Conservation (phyloP, 805 yeast genomes). For the Candida andamanensis region DNA sequence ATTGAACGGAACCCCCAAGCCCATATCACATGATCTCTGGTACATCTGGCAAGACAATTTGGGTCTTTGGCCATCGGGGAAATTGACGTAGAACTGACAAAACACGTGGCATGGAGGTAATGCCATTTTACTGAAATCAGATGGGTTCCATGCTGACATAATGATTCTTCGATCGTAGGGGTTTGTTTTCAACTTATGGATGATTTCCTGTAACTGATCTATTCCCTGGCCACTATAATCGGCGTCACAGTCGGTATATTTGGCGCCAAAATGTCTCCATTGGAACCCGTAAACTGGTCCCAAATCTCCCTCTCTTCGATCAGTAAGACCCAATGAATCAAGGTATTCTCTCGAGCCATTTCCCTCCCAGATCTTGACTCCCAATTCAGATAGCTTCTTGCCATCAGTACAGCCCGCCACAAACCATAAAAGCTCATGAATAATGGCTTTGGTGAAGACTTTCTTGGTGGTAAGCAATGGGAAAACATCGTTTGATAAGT, state of each 20-base stretch:
- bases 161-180: slow-evolving; percentile 95
- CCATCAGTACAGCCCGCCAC: slow-evolving; percentile 88
- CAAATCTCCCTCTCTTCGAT: slow-evolving; percentile 86
- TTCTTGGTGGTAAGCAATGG: slow-evolving; percentile 92
- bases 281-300: slow-evolving; percentile 99
- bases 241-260: slow-evolving; percentile 77
- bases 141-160: slow-evolving; percentile 97
- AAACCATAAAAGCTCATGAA: slow-evolving; percentile 91
- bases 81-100: slow-evolving; percentile 89
- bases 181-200: slow-evolving; percentile 72
- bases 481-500: slow-evolving; percentile 62
- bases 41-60: slow-evolving; percentile 82
- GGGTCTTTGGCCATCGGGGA: slow-evolving; percentile 57
- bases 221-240: slow-evolving; percentile 86
- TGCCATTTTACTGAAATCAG: slow-evolving; percentile 91
- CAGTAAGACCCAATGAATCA: slow-evolving; percentile 72
- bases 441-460: slow-evolving; percentile 84
- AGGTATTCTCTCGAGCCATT: slow-evolving; percentile 91
- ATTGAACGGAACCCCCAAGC: slow-evolving; percentile 98
- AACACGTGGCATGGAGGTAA: slow-evolving; percentile 98
- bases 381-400: slow-evolving; percentile 66
- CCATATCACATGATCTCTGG: slow-evolving; percentile 99
- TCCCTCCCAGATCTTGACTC: slow-evolving; percentile 99
- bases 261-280: slow-evolving; percentile 99
- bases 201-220: slow-evolving; percentile 81